Conservation (phyloP, 2,329 filamentous ascomycete genomes). For the Xylariomycetidae sp. region DNA sequence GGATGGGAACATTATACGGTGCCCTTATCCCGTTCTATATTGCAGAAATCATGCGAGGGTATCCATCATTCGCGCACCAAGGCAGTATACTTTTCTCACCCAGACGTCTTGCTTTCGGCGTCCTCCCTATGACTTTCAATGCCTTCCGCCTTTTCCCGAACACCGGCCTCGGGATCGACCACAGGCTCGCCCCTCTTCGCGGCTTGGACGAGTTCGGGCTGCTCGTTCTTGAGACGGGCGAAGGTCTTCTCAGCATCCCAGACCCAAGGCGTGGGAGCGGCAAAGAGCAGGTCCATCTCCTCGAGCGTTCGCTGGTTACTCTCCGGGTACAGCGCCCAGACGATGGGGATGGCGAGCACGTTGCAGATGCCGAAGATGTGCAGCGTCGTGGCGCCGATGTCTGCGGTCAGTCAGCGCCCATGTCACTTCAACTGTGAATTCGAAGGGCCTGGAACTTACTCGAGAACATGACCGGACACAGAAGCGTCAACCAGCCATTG, state of each 20-base stretch:
- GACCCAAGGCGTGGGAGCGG: slow-evolving; percentile 58
- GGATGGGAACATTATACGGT: too few species aligned
- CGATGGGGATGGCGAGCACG: slow-evolving; percentile 58
- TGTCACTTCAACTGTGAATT: slow-evolving; percentile 19
- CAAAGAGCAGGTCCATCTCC: slow-evolving; percentile 70
- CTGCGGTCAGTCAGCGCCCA: slow-evolving; percentile 12
- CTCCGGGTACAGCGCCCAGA: slow-evolving; percentile 72
- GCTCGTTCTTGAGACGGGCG: slow-evolving; percentile 53
- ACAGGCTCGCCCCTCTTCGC: slow-evolving; percentile 21
- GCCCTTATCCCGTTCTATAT: too few species aligned
- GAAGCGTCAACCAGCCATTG: slow-evolving; percentile 52
- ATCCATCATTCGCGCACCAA: too few species aligned
- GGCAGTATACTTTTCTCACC: too few species aligned
- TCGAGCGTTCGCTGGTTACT: slow-evolving; percentile 68
- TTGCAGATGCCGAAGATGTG: slow-evolving; percentile 69
- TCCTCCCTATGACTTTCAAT: slow-evolving; percentile 1
- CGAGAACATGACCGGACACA: slow-evolving; percentile 23
- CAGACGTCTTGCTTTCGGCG: neutral
- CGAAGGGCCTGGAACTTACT: slow-evolving; percentile 12
- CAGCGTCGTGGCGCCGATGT: slow-evolving; percentile 63
- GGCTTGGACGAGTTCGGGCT: slow-evolving; percentile 41
- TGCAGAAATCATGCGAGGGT: too few species aligned
- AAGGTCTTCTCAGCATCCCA: slow-evolving; percentile 67
- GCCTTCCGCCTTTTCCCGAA: slow-evolving; percentile 1
- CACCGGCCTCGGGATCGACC: slow-evolving; percentile 22